phyloP scores from a whole-genome alignment of 2,329 filamentous ascomycete species.

The Pseudogymnoascus sp. region DNA sequence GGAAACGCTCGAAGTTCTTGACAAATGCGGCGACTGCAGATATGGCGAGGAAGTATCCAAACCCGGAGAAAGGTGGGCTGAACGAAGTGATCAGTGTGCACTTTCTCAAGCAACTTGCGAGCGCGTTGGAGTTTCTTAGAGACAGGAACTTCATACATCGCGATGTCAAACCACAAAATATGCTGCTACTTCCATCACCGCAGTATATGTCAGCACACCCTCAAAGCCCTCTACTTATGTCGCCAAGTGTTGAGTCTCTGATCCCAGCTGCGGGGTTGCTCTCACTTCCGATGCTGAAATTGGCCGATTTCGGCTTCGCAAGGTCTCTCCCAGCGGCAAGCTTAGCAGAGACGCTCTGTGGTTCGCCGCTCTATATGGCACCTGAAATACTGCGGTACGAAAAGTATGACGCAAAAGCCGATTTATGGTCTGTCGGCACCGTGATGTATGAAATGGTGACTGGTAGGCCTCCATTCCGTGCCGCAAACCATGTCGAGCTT shows the following conservation, averaged over 20 bases:
- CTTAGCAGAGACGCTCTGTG: conserved; percentile 90
- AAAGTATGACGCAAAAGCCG: conserved; percentile 93
- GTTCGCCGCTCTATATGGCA: conserved; percentile 96
- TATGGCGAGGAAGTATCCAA: conserved; percentile 90
- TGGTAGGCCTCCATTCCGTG: conserved; percentile 82
- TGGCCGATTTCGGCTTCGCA: conserved; percentile 98
- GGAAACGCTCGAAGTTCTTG: conserved; percentile 74
- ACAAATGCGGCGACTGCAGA: conserved; percentile 76
- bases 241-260: conserved; percentile 69
- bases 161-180: conserved; percentile 95
- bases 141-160: conserved; percentile 85
- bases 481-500: conserved; percentile 89
- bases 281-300: conserved; percentile 90
- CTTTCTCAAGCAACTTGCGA: conserved; percentile 90
- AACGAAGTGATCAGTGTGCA: conserved; percentile 95
- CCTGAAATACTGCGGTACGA: conserved; percentile 96
- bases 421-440: conserved; percentile 95
- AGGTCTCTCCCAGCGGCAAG: conserved; percentile 84
- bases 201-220: conserved; percentile 57
- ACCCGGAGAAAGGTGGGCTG: conserved; percentile 71
- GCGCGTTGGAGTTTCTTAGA: conserved; percentile 82
- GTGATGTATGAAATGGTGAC: conserved; percentile 94
- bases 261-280: conserved; percentile 72
- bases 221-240: conserved; percentile 61
- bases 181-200: conserved; percentile 76